Conservation (phyloP, 2,329 filamentous ascomycete species). For the Colletotrichum musae region DNA sequence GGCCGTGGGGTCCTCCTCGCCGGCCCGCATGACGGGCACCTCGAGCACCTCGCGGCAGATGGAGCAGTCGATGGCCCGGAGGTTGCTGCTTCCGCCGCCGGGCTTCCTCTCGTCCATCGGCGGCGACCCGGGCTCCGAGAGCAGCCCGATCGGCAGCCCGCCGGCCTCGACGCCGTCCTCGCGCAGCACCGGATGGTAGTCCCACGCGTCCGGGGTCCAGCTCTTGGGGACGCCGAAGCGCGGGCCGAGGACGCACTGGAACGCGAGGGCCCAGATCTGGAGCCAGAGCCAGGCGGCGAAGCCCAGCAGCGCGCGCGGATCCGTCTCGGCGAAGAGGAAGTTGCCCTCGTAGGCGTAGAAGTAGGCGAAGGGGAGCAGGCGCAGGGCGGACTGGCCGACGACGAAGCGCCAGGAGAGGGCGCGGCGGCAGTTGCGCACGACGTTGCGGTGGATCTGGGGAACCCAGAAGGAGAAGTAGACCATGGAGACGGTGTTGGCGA, state of each 20-base stretch:
- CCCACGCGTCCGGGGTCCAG: constrained; percentile 84
- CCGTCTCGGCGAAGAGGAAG: constrained; percentile 82
- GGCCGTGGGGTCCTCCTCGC: constrained; percentile 62
- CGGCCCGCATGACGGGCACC: constrained; percentile 82
- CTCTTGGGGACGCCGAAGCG: constrained; percentile 85
- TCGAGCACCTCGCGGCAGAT: constrained; percentile 95
- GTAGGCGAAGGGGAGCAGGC: constrained; percentile 86
- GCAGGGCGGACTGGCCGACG: constrained; percentile 83
- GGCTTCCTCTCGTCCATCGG: constrained; percentile 51
- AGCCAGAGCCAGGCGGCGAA: constrained; percentile 87
- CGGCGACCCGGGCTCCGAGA: constrained; percentile 48
- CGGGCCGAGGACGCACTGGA: constrained; percentile 88
- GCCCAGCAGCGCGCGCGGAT: constrained; percentile 74
- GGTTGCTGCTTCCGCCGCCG: constrained; percentile 44
- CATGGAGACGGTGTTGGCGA: constrained; percentile 76
- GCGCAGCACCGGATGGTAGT: constrained; percentile 92
- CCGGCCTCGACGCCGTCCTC: constrained; percentile 87
- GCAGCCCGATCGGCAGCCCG: constrained; percentile 83
- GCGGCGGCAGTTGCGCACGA: constrained; percentile 90
- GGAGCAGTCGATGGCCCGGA: constrained; percentile 84
- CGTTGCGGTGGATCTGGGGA: constrained; percentile 92
- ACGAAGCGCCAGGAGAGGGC: constrained; percentile 95
- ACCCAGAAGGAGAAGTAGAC: constrained; percentile 91
- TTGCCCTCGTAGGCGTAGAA: constrained; percentile 86
- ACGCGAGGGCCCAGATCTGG: constrained; percentile 83